These are phyloP conservation scores for Tolypocladium capitatum DNA, from an alignment of 2,329 filamentous ascomycete species.

Conservation along the genomic window DNA sequence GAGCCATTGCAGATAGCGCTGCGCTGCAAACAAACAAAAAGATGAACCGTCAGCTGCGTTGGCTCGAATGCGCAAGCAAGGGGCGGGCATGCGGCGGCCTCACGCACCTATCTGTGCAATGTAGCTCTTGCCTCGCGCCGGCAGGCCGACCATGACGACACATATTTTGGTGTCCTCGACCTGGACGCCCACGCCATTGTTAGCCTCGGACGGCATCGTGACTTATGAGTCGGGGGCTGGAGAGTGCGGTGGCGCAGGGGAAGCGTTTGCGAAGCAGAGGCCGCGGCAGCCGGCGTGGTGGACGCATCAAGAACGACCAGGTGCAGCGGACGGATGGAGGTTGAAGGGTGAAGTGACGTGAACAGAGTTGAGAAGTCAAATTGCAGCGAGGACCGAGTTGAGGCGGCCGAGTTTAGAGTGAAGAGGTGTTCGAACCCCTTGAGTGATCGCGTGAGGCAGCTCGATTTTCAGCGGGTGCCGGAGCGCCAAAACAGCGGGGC, in stretches of 20 bases:
- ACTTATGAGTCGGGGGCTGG: slow-evolving; percentile 1
- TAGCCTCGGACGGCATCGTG: slow-evolving; percentile 31
- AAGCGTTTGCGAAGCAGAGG: slow-evolving; percentile 1
- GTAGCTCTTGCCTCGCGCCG: slow-evolving; percentile 89
- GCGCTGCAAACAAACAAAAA: slow-evolving; percentile 41
- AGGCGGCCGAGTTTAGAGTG: not conserved
- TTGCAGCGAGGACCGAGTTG: not conserved
- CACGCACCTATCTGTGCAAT: slow-evolving; percentile 86
- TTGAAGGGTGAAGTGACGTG: not conserved
- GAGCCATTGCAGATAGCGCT: slow-evolving; percentile 92
- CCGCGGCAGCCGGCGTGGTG: slow-evolving; percentile 2
- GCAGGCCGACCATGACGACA: slow-evolving; percentile 96
- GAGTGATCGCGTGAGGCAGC: slow-evolving; percentile 6
- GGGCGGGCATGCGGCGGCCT: not conserved
- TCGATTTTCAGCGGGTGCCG: slow-evolving; percentile 1
- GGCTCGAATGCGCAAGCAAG: not conserved
- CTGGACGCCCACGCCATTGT: slow-evolving; percentile 64
- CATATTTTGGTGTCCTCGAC: slow-evolving; percentile 94
- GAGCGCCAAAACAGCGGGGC: not conserved
- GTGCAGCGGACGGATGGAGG: not conserved
- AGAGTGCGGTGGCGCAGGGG: slow-evolving; percentile 6
- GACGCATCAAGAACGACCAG: not conserved
- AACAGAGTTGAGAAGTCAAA: not conserved
- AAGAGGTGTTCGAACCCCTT: not conserved
- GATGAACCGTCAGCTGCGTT: not conserved